These are phyloP conservation scores for Trametes maxima DNA, from an alignment of 768 basidiomycete genomes.

Conservation along the genomic window DNA sequence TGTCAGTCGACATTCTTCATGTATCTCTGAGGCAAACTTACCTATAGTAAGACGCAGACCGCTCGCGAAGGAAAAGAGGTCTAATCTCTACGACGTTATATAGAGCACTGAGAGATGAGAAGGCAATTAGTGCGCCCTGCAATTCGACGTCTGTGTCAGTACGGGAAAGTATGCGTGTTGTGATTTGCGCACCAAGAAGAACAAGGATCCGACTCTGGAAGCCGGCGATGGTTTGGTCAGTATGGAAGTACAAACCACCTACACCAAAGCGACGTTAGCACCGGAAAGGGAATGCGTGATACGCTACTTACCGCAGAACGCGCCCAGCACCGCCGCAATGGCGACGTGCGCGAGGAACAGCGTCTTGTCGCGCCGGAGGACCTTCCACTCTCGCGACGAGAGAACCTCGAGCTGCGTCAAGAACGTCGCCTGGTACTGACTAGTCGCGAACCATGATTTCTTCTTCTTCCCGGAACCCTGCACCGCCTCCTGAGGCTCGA, in stretches of 20 bases:
- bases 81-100: slow-evolving; percentile 86
- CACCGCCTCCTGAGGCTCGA: neutral
- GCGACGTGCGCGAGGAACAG: slow-evolving; percentile 79
- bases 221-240: slow-evolving; percentile 79
- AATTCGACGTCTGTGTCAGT: neutral
- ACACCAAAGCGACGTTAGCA: neutral
- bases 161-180: neutral
- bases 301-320: slow-evolving; percentile 70
- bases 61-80: slow-evolving; percentile 86
- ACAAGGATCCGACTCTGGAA: slow-evolving; percentile 95
- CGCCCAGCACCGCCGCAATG: slow-evolving; percentile 73
- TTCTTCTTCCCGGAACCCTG: neutral
- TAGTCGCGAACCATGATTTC: slow-evolving; percentile 20
- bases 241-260: slow-evolving; percentile 89
- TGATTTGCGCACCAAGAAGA: slow-evolving; percentile 73
- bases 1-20: neutral
- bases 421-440: slow-evolving; percentile 71
- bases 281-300: neutral
- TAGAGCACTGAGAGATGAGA: slow-evolving; percentile 87
- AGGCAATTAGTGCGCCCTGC: slow-evolving; percentile 88
- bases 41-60: slow-evolving; percentile 87
- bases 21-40: slow-evolving; percentile 30
- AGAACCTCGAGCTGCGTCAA: slow-evolving; percentile 88
- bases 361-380: slow-evolving; percentile 78
- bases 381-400: slow-evolving; percentile 84